Evolutionary conservation across 2,329 filamentous ascomycete species (phyloP).

Genomic region (Davidsoniella neocaledoniae): DNA sequence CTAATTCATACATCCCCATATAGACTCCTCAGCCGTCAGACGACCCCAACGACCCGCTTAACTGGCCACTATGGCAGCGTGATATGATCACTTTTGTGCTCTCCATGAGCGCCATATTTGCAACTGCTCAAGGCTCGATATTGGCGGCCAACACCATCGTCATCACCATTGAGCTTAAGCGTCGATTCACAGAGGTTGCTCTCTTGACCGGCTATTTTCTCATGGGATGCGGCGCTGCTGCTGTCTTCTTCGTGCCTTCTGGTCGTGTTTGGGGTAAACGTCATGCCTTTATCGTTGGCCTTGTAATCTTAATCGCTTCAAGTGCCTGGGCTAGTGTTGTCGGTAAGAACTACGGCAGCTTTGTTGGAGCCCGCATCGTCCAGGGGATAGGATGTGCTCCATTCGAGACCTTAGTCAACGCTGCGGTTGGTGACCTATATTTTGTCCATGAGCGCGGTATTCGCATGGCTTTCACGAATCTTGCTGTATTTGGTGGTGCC

Average conservation of each 20-base stretch:
- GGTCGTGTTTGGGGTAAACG: slow-evolving; percentile 86
- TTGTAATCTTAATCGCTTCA: slow-evolving; percentile 53
- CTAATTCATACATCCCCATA: background rate
- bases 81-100: slow-evolving; percentile 66
- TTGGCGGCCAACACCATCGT: slow-evolving; percentile 78
- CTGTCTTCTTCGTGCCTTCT: slow-evolving; percentile 72
- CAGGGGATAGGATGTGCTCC: slow-evolving; percentile 79
- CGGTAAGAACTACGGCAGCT: slow-evolving; percentile 48
- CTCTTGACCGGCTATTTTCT: slow-evolving; percentile 78
- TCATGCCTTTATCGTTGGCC: slow-evolving; percentile 69
- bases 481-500: slow-evolving; percentile 39
- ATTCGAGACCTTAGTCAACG: slow-evolving; percentile 81
- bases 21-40: slow-evolving; percentile 68
- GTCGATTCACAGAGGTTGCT: slow-evolving; percentile 58
- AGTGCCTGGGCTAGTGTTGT: slow-evolving; percentile 64
- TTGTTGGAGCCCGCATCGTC: slow-evolving; percentile 64
- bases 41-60: slow-evolving; percentile 75
- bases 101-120: slow-evolving; percentile 66
- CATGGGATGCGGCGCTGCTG: slow-evolving; percentile 63
- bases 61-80: slow-evolving; percentile 73
- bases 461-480: slow-evolving; percentile 64
- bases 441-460: slow-evolving; percentile 72
- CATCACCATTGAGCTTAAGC: slow-evolving; percentile 47
- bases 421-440: slow-evolving; percentile 76
- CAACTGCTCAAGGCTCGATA: slow-evolving; percentile 67